These are phyloP conservation scores for Neurospora crassa DNA, from an alignment of 2,329 filamentous ascomycete genomes.

Conservation along the genomic window DNA sequence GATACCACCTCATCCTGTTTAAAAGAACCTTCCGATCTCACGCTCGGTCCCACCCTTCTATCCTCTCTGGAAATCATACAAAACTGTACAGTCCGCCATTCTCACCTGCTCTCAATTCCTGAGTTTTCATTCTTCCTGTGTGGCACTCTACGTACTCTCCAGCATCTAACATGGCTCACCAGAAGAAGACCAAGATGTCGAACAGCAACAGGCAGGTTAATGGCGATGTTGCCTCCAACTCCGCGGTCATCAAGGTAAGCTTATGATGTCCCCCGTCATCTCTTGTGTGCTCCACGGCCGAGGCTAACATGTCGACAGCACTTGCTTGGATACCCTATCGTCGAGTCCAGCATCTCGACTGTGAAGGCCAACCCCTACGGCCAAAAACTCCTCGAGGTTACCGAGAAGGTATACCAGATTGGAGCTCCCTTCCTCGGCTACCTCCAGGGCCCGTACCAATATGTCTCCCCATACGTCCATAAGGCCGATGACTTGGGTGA, in stretches of 20 bases:
- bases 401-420: slow-evolving; percentile 67
- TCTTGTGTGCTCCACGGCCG: not conserved
- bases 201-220: not conserved
- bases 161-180: not conserved
- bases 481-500: slow-evolving; percentile 73
- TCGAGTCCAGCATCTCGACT: slow-evolving; percentile 67
- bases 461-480: slow-evolving; percentile 74
- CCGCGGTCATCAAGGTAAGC: not conserved
- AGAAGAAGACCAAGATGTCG: not conserved
- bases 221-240: not conserved
- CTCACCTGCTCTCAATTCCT: not conserved
- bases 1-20: not conserved
- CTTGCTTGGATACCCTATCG: slow-evolving; percentile 71
- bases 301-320: slow-evolving; percentile 45
- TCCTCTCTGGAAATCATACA: not conserved
- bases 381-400: slow-evolving; percentile 69
- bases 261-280: not conserved
- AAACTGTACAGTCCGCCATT: not conserved
- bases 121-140: not conserved
- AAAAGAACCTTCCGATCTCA: not conserved
- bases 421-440: slow-evolving; percentile 72
- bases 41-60: not conserved
- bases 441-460: slow-evolving; percentile 68
- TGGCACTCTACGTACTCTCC: not conserved
- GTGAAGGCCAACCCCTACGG: slow-evolving; percentile 78